These are phyloP conservation scores for Prunus mume DNA, from an alignment of 306 rosid species.

Conservation along the genomic window DNA sequence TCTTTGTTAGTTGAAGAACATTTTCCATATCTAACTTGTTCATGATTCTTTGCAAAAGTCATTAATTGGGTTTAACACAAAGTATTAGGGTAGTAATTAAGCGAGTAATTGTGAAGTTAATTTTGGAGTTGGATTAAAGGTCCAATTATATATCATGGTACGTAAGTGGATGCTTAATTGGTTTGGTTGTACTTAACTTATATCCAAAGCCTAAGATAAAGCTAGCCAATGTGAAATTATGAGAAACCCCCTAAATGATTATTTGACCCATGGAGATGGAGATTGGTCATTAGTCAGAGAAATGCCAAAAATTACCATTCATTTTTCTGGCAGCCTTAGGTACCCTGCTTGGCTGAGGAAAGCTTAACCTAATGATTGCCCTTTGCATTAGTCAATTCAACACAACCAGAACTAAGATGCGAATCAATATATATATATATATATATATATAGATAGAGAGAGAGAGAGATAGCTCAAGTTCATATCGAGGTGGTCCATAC, in stretches of 20 bases:
- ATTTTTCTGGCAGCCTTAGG: constrained; percentile 17
- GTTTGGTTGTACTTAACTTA: too few relatives aligned
- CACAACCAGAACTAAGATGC: not conserved
- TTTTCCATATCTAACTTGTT: not conserved
- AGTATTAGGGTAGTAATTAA: not conserved
- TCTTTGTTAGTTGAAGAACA: constrained; percentile 13
- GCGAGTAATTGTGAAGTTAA: not conserved
- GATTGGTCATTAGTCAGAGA: not conserved
- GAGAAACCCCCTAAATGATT: not conserved
- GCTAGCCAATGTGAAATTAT: not conserved
- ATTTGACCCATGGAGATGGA: not conserved
- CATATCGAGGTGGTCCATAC: constrained; percentile 17
- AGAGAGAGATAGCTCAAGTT: not conserved
- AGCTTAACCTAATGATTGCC: constrained; percentile 17
- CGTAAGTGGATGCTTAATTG: too few relatives aligned
- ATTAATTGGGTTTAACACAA: not conserved
- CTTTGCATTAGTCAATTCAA: not conserved
- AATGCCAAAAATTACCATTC: constrained; percentile 26
- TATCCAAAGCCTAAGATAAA: too few relatives aligned
- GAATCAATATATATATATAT: not conserved
- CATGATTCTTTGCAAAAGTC: not conserved
- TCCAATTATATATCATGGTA: too few relatives aligned
- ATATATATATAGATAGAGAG: too few relatives aligned
- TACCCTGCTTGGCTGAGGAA: constrained; percentile 4
- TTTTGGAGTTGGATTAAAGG: not conserved